phyloP scores from a whole-genome alignment of 2,329 filamentous ascomycete genomes.

The Cryphonectria radicalis region DNA sequence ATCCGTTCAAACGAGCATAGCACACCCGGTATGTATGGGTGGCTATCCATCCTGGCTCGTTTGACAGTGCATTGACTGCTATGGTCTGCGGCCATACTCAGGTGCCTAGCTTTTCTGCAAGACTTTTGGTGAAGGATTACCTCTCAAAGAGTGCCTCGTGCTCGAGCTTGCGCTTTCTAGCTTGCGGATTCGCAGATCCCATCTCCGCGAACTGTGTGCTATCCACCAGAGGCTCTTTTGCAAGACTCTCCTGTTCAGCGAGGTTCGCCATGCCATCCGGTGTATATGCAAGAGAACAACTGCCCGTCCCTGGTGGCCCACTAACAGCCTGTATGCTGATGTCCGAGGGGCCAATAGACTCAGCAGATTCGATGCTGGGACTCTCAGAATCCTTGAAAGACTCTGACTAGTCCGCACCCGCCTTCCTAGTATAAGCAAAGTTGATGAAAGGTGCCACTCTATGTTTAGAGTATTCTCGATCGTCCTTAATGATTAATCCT shows the following conservation, averaged over 20 bases:
- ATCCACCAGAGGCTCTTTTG: slow-evolving; percentile 27
- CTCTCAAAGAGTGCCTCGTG: slow-evolving; percentile 32
- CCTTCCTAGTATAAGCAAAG: slow-evolving; percentile 35
- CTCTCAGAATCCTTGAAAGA: slow-evolving; percentile 27
- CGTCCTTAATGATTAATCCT: slow-evolving; percentile 30
- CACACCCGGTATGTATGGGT: too few species aligned
- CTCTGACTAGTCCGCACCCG: slow-evolving; percentile 32
- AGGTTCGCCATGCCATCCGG: neutral
- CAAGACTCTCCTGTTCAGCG: neutral
- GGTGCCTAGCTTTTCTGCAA: slow-evolving; percentile 33
- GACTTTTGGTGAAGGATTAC: slow-evolving; percentile 33
- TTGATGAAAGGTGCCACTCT: slow-evolving; percentile 33
- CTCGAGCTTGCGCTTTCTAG: slow-evolving; percentile 28
- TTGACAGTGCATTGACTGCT: too few species aligned
- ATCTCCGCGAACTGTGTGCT: slow-evolving; percentile 31
- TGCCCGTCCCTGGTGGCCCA: slow-evolving; percentile 32
- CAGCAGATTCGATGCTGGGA: neutral
- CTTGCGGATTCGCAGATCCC: slow-evolving; percentile 10
- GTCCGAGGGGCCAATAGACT: neutral
- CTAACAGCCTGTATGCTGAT: slow-evolving; percentile 33
- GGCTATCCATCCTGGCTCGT: too few species aligned
- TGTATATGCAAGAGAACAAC: slow-evolving; percentile 7
- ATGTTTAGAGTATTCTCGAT: slow-evolving; percentile 28
- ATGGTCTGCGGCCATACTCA: slow-evolving; percentile 19
- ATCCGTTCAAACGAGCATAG: too few species aligned